Conservation (phyloP, 768 basidiomycete species). For the Panus rudis region DNA sequence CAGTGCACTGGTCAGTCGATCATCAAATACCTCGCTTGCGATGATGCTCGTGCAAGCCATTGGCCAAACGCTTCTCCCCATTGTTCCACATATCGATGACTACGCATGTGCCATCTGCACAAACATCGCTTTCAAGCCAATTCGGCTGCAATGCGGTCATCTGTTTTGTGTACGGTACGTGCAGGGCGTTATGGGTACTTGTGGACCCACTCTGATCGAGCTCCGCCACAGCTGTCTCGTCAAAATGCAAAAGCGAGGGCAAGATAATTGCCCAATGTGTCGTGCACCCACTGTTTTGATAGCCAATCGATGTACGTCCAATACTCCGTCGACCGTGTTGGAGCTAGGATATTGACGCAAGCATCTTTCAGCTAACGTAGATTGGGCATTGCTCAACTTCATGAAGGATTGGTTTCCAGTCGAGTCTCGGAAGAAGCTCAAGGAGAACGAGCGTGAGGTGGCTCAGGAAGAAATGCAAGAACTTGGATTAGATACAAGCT, state of each 20-base stretch:
- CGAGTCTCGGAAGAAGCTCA: conserved; percentile 69
- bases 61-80: conserved; percentile 72
- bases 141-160: conserved; percentile 75
- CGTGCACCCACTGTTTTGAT: conserved; percentile 67
- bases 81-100: conserved; percentile 76
- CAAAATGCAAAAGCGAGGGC: conserved; percentile 83
- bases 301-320: conserved; percentile 65
- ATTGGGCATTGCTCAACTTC: conserved; percentile 74
- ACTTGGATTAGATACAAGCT: conserved; percentile 56
- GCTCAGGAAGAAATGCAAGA: conserved; percentile 60
- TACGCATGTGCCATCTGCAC: conserved; percentile 87
- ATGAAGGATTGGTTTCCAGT: conserved; percentile 91
- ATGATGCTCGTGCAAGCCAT: conserved; percentile 74
- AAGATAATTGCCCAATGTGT: conserved; percentile 79
- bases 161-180: conserved; percentile 61
- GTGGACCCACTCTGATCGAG: neutral
- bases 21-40: conserved; percentile 35
- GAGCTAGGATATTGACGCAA: neutral
- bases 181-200: neutral
- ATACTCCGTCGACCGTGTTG: neutral
- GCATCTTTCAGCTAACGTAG: conserved; percentile 55
- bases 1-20: neutral
- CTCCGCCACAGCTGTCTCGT: conserved; percentile 52
- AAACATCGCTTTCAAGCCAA: conserved; percentile 87
- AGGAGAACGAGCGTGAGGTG: conserved; percentile 70